Conservation (phyloP, 2,329 filamentous ascomycete species). For the Scortechinia acanthostroma region DNA sequence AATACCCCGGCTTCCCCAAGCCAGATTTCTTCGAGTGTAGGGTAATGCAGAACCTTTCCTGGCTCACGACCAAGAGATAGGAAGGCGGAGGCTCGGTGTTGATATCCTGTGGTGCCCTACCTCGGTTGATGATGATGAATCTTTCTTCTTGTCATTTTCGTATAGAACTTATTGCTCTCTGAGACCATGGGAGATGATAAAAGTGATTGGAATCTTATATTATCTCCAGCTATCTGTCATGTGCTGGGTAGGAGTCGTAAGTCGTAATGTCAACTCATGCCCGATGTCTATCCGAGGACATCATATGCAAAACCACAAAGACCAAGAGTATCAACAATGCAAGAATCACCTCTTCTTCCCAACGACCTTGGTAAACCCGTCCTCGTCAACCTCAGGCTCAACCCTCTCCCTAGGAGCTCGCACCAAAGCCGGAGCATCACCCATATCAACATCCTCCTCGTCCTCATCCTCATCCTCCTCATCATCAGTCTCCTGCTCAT, state of each 20-base stretch:
- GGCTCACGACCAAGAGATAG: no score
- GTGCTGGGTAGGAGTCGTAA: no score
- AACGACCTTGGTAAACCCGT: constrained; percentile 38
- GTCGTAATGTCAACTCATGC: not conserved
- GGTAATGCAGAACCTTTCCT: no score
- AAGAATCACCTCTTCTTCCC: constrained; percentile 29
- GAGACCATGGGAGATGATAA: not conserved
- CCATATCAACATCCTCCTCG: constrained; percentile 34
- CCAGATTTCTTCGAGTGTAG: no score
- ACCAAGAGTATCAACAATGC: no score
- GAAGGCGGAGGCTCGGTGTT: not conserved
- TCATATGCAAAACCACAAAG: no score
- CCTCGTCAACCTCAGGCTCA: constrained; percentile 38
- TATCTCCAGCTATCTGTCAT: not conserved
- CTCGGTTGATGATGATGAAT: not conserved
- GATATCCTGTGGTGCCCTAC: not conserved
- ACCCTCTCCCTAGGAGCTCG: constrained; percentile 31
- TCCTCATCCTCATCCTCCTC: constrained; percentile 28
- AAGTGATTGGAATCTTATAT: not conserved
- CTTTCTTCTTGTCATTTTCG: not conserved
- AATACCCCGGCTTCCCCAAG: no score
- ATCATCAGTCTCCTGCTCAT: constrained; percentile 23
- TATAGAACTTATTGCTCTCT: not conserved
- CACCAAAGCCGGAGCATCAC: constrained; percentile 33
- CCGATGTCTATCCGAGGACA: no score